Base-by-base conservation (phyloP, 148 eudicot genomes). In the Beta vulgaris region DNA sequence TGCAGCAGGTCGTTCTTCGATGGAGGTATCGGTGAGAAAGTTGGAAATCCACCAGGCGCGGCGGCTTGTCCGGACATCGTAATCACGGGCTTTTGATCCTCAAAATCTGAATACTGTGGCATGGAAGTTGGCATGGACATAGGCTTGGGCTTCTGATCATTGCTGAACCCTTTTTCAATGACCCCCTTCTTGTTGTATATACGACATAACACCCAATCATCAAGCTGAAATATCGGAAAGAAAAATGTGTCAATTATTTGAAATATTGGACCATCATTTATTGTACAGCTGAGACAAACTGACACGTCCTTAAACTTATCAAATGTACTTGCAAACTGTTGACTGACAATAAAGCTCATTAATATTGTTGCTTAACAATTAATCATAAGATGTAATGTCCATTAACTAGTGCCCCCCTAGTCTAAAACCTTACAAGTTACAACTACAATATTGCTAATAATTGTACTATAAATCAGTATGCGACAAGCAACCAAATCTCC, bases 161-260 rank as follows among this genome's bases (percentile, higher is more conserved):
- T 74, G 71, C 26, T 57, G 57, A 43, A 48, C 21, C 71, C 77
- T 72, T 84, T 83, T n/a, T 88, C 91, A 7, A 87, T 69, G 31
- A 76, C 73, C 7, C 94, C 92, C 48, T 91, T 92, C 80, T 92
- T 92, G 86, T 92, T 92, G 88, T 92, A 92, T 23, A 90, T 87
- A 2, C 93, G 93, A 76, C 93, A 89, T 57, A 89, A 66, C 48
- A 89, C 93, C 93, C 93, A 89, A 72, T 89, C 93, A 76, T 89
- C 93, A 29, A 89, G 88, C 91, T 87, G 88, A 73, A 82, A 63
- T 48, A 31, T 4, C 4, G 40, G 7, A 34, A 64, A 63, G n/a
- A 18, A 64, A 15, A 23, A 10, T 2, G 34, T 23, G 53, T 61
- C 44, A 69, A 70, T 55, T 58, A 69, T 31, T 68, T 29, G 36